These are phyloP conservation scores for Fagopyrum tataricum DNA, from an alignment of 148 eudicot genomes.

Conservation along the genomic window DNA sequence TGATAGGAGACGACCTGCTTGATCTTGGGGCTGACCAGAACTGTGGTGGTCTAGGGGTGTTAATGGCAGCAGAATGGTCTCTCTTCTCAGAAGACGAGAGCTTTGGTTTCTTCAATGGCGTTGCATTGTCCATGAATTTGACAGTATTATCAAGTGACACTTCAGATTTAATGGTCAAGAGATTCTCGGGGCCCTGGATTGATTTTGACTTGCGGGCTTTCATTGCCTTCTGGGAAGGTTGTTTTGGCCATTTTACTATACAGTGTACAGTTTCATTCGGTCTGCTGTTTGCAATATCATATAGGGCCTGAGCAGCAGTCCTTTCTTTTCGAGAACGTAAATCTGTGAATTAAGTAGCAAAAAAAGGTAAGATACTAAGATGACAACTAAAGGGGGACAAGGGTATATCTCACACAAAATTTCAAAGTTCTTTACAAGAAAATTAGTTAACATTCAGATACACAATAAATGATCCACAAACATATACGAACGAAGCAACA, in stretches of 20 bases:
- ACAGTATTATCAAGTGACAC: conserved; percentile 14
- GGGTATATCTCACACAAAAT: neutral
- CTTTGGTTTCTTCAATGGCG: conserved; percentile 52
- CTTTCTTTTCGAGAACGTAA: conserved; percentile 43
- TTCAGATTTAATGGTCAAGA: conserved; percentile 31
- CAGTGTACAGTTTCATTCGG: conserved; percentile 26
- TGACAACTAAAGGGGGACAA: neutral
- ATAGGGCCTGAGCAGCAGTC: conserved; percentile 73
- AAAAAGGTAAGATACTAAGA: neutral
- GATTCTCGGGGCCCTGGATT: conserved; percentile 33
- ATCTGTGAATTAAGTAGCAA: conserved; percentile 28
- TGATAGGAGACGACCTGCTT: conserved; percentile 49
- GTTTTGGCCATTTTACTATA: conserved; percentile 45
- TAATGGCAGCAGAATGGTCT: conserved; percentile 27
- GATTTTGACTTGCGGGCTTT: conserved; percentile 60
- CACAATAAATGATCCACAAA: neutral
- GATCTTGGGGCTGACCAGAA: conserved; percentile 57
- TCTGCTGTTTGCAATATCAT: conserved; percentile 39
- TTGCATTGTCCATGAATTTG: conserved; percentile 22
- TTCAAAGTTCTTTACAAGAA: neutral
- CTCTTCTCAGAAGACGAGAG: conserved; percentile 31
- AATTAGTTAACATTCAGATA: neutral
- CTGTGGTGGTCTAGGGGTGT: conserved; percentile 25
- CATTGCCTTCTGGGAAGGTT: conserved; percentile 52
- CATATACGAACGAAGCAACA: neutral